Conservation (phyloP, 345 rosid species). For the Brassica cretica region DNA sequence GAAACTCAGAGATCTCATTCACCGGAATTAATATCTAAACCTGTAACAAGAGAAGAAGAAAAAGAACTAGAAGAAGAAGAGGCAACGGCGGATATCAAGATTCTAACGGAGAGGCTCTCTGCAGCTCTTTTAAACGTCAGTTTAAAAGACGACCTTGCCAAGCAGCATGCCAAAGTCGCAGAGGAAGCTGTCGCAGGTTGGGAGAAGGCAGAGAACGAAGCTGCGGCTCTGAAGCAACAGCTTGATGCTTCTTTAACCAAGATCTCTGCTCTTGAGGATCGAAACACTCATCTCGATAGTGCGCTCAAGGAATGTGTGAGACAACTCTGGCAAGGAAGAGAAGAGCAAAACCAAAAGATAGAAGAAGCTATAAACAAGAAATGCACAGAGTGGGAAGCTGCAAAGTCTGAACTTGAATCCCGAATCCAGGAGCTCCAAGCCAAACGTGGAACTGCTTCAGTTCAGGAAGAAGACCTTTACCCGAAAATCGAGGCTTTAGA, state of each 20-base stretch:
- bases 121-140: conserved; percentile 74
- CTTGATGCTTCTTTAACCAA: conserved; percentile 60
- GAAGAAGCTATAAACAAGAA: conserved; percentile 56
- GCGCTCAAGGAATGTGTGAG: conserved; percentile 95
- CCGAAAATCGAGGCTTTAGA: conserved; percentile 57
- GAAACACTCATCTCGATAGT: conserved; percentile 82
- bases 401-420: conserved; percentile 53
- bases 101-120: conserved; percentile 64
- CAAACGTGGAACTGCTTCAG: conserved; percentile 37
- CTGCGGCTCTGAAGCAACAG: conserved; percentile 59
- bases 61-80: conserved; percentile 57
- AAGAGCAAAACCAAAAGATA: conserved; percentile 75
- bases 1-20: conserved; percentile 53
- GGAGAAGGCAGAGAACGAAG: conserved; percentile 98
- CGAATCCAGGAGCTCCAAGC: conserved; percentile 50
- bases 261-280: conserved; percentile 61
- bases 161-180: conserved; percentile 92
- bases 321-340: conserved; percentile 85
- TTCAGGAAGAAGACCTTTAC: conserved; percentile 46
- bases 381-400: conserved; percentile 60
- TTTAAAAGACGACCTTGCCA: conserved; percentile 80
- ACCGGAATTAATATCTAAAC: conserved; percentile 58
- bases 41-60: conserved; percentile 50
- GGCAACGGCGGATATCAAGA: conserved; percentile 48
- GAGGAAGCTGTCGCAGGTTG: conserved; percentile 98